These are phyloP conservation scores for Huntiella savannae DNA, from an alignment of 2,329 filamentous ascomycete species.

Conservation along the genomic window DNA sequence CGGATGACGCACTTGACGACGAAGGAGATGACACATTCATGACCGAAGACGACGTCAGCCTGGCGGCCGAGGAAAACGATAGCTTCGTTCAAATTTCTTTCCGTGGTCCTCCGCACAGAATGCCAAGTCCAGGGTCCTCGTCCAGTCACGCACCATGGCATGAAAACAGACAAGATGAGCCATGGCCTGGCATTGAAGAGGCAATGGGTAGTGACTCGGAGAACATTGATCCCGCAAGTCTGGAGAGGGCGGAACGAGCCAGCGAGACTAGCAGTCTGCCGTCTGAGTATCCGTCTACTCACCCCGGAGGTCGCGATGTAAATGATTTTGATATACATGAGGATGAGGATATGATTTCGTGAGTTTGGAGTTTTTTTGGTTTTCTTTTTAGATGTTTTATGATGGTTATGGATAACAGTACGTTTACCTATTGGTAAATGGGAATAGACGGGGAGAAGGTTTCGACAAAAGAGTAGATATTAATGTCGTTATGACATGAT, in stretches of 20 bases:
- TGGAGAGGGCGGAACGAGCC: not conserved
- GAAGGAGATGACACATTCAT: slow-evolving; percentile 19
- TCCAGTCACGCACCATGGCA: slow-evolving; percentile 1
- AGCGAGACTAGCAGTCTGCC: slow-evolving; percentile 27
- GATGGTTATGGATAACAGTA: no score
- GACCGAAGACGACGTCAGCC: slow-evolving; percentile 18
- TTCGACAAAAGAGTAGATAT: not conserved
- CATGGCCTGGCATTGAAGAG: slow-evolving; percentile 38
- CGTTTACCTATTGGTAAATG: no score
- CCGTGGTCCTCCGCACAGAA: slow-evolving; percentile 12
- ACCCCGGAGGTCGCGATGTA: slow-evolving; percentile 21
- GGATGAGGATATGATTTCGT: slow-evolving; percentile 16
- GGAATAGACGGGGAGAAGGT: not conserved
- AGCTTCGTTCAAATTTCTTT: slow-evolving; percentile 14
- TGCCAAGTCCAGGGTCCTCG: not conserved
- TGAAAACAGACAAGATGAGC: slow-evolving; percentile 32
- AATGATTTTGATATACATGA: slow-evolving; percentile 25
- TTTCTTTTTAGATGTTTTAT: no score
- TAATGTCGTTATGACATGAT: no score
- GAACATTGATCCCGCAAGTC: slow-evolving; percentile 26
- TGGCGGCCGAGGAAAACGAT: slow-evolving; percentile 15
- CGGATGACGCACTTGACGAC: slow-evolving; percentile 17
- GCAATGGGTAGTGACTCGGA: slow-evolving; percentile 25
- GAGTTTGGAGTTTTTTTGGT: not conserved
- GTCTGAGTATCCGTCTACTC: slow-evolving; percentile 35